Conservation (phyloP, 2,329 filamentous ascomycete genomes). For the Aspergillus niger region DNA sequence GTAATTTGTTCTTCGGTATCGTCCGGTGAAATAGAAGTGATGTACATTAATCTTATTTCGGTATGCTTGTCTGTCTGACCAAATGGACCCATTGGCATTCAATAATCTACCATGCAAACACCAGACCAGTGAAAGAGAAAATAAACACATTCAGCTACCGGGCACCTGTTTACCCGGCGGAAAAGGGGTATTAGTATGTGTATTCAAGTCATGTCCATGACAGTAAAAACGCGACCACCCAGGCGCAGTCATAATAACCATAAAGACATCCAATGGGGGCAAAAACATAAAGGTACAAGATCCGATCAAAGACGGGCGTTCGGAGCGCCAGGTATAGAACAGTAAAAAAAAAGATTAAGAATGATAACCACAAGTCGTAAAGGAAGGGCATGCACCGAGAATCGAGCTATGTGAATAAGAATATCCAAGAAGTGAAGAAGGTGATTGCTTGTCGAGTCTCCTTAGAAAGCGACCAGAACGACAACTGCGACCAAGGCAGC, state of each 20-base stretch:
- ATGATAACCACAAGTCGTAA: constrained; percentile 19
- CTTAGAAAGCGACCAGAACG: constrained; percentile 48
- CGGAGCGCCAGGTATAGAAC: constrained; percentile 22
- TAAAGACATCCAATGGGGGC: constrained; percentile 19
- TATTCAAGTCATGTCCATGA: constrained; percentile 11
- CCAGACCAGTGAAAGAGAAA: not conserved
- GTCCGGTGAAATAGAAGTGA: not conserved
- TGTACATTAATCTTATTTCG: not conserved
- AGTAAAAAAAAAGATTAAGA: constrained; percentile 14
- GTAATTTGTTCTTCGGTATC: too few relatives aligned
- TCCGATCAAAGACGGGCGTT: constrained; percentile 9
- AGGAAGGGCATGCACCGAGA: constrained; percentile 15
- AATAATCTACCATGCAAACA: not conserved
- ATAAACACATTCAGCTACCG: not conserved
- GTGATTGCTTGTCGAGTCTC: constrained; percentile 13
- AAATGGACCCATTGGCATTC: not conserved
- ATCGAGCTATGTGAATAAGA: constrained; percentile 20
- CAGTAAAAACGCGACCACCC: constrained; percentile 10
- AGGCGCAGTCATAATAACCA: constrained; percentile 19
- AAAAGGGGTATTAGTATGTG: constrained; percentile 5
- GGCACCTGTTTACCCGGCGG: not conserved
- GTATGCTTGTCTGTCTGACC: not conserved
- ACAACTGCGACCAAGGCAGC: constrained; percentile 51
- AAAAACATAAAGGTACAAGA: constrained; percentile 7
- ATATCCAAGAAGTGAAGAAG: constrained; percentile 25